phyloP scores from a whole-genome alignment of 805 yeast species.

The Torulaspora gathmanii region DNA sequence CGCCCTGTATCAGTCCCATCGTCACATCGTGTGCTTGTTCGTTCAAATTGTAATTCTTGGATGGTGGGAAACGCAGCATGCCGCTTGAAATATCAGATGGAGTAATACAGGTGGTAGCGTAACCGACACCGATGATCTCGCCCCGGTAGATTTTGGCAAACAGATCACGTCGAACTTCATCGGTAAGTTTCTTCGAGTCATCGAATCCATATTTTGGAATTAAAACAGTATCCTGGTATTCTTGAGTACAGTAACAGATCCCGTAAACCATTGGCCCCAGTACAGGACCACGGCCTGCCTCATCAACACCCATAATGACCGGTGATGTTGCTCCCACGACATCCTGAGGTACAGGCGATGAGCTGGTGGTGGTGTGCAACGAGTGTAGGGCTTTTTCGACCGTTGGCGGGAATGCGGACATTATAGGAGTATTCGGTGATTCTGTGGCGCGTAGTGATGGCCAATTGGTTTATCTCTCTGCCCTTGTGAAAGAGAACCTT shows the following conservation, averaged over 20 bases:
- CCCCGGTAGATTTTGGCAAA: slow-evolving; percentile 55
- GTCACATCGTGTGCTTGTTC: slow-evolving; percentile 97
- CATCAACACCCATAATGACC: slow-evolving; percentile 82
- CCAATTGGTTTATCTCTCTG: slow-evolving; percentile 2
- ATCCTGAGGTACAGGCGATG: slow-evolving; percentile 48
- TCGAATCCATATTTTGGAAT: slow-evolving; percentile 74
- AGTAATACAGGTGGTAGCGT: slow-evolving; percentile 80
- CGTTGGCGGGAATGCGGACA: slow-evolving; percentile 27
- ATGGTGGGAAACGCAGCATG: slow-evolving; percentile 65
- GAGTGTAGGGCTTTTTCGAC: slow-evolving; percentile 23
- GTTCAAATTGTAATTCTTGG: slow-evolving; percentile 60
- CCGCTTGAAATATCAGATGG: slow-evolving; percentile 84
- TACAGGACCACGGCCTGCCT: slow-evolving; percentile 98
- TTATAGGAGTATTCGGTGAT: background rate
- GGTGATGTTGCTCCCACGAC: slow-evolving; percentile 35
- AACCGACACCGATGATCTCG: slow-evolving; percentile 63
- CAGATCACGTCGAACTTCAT: slow-evolving; percentile 58
- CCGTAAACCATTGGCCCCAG: slow-evolving; percentile 98
- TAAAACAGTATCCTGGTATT: slow-evolving; percentile 42
- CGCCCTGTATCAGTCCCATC: slow-evolving; percentile 65
- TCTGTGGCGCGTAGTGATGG: background rate
- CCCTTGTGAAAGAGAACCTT: background rate
- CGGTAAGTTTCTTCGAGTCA: slow-evolving; percentile 85
- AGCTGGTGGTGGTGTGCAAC: slow-evolving; percentile 43
- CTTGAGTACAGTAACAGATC: slow-evolving; percentile 64